Base-by-base conservation (phyloP, 352 stramenopile species). In the Globisporangium solare region DNA sequence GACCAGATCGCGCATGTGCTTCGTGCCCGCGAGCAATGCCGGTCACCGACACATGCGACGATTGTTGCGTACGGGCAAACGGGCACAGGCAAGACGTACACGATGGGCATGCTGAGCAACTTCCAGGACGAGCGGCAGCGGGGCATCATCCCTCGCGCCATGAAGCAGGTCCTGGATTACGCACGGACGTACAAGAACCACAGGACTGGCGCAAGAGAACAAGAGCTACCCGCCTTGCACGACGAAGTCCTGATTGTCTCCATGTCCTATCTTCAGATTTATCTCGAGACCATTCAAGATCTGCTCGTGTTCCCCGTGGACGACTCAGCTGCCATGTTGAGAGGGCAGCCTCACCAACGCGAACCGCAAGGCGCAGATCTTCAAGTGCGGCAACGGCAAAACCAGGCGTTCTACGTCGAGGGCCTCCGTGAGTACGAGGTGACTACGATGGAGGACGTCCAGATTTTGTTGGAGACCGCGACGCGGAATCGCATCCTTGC, bases 71-170 rank as follows among this genome's bases (percentile, higher is more conserved):
- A 91, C 40, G 80, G 80, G 3, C 80, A 91, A 57, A 91, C 80
- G 11, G 80, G 80, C 2, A 91, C 80, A 1, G 78, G 78, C 24
- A 91, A 91, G 60, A 86, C 78, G 24, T 89, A 87, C 62, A 91
- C 78, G 7, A 89, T 91, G 78, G 78, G 80, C 2, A 86, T 91
- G 67, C 60, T 89, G 24, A 67, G 69, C 55, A 56, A 73, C 46
- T 58, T 70, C 15, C 41, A 54, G 37, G 47, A 72, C 49, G 50
- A 76, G 6, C 43, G 54, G 5, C 66, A 80, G 15, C 63, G 73
- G 24, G 80, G 78, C 2, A 66, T 91, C 47, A 91, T 88, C 24
- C 80, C 80, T n/a, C 80, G 80, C 0, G 78, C 80, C 0, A 45
- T 89, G 14, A 41, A 61, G 6, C 76, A 91, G 51, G 69, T 89